Conservation (phyloP, 192 early-diverging fungal species). For the Dimargaris cristalligena region DNA sequence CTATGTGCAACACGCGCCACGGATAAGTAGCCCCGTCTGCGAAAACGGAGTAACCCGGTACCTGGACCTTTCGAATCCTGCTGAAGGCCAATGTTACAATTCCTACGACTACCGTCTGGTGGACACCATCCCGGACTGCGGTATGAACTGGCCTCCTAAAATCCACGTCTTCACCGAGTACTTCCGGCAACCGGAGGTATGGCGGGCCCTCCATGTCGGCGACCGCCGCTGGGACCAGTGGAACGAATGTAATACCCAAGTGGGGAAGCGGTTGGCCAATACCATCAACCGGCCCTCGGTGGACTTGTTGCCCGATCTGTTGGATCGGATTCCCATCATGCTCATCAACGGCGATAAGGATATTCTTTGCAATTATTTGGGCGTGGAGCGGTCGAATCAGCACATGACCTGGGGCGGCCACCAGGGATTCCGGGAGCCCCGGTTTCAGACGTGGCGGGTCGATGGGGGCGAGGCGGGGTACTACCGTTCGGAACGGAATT, state of each 20-base stretch:
- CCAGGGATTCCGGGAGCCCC: constrained; percentile 24
- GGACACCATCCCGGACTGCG: constrained; percentile 40
- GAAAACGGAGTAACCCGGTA: constrained; percentile 21
- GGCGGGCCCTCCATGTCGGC: constrained; percentile 30
- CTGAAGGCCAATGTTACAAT: constrained; percentile 38
- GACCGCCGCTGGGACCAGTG: constrained; percentile 19
- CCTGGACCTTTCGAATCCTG: constrained; percentile 19
- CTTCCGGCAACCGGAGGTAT: constrained; percentile 30
- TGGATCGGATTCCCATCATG: constrained; percentile 30
- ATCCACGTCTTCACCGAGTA: constrained; percentile 24
- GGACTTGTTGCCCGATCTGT: constrained; percentile 27
- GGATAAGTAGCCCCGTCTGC: constrained; percentile 12
- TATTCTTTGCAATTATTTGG: constrained; percentile 53
- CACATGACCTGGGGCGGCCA: constrained; percentile 40
- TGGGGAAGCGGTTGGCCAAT: constrained; percentile 16
- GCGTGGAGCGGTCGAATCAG: constrained; percentile 39
- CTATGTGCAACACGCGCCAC: background rate
- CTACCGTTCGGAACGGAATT: constrained; percentile 33
- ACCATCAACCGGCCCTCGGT: constrained; percentile 28
- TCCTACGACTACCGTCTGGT: constrained; percentile 50
- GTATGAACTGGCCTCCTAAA: constrained; percentile 36
- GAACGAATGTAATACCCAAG: constrained; percentile 39
- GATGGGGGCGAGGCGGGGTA: constrained; percentile 24
- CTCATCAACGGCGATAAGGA: constrained; percentile 52
- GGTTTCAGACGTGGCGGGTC: constrained; percentile 25